Conservation (phyloP, 495 filamentous ascomycete species). For the Pyrenula massariospora region DNA sequence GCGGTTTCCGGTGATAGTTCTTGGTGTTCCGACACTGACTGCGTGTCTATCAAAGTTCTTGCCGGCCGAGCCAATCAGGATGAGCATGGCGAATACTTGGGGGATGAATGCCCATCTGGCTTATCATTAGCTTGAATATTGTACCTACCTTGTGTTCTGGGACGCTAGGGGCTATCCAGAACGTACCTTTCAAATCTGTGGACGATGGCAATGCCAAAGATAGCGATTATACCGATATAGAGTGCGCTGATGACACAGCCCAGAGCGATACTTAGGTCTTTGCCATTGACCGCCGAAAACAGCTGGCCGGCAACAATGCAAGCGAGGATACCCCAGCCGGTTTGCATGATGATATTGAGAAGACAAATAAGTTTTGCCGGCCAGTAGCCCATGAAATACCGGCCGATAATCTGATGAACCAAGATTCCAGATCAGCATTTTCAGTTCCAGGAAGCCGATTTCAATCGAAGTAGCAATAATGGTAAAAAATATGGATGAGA, state of each 20-base stretch:
- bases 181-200: constrained; percentile 54
- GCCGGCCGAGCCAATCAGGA: constrained; percentile 57
- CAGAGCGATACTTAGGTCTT: constrained; percentile 47
- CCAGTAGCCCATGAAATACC: constrained; percentile 71
- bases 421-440: background rate
- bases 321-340: constrained; percentile 60
- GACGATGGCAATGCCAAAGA: constrained; percentile 65
- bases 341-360: constrained; percentile 56
- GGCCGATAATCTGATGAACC: constrained; percentile 43
- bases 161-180: background rate
- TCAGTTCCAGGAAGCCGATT: too few species aligned
- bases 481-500: too few species aligned
- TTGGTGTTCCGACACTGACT: constrained; percentile 20
- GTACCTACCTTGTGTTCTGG: background rate
- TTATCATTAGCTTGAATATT: constrained; percentile 7
- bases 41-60: constrained; percentile 48
- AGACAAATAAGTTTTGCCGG: constrained; percentile 56
- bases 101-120: constrained; percentile 56
- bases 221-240: constrained; percentile 50
- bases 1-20: constrained; percentile 41
- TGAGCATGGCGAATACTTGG: constrained; percentile 50
- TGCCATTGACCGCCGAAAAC: constrained; percentile 44
- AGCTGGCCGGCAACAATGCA: constrained; percentile 42
- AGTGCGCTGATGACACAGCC: constrained; percentile 58
- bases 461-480: too few species aligned